Conservation (phyloP, 2,329 filamentous ascomycete species). For the Calonectria fujianensis region DNA sequence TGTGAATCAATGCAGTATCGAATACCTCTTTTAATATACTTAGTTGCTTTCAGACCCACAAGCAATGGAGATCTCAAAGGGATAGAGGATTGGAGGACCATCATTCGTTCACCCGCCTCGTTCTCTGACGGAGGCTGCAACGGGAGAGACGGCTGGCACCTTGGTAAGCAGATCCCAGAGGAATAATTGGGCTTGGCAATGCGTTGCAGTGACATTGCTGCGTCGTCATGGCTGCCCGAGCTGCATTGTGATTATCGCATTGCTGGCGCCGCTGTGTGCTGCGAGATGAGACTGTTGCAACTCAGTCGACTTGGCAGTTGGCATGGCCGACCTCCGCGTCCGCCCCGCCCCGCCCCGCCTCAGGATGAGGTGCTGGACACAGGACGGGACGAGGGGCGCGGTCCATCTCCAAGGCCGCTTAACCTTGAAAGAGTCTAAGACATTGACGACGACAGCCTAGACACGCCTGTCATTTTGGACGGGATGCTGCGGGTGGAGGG, state of each 20-base stretch:
- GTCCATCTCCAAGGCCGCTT: conserved; percentile 32
- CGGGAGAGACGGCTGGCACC: conserved; percentile 13
- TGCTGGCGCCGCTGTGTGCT: conserved; percentile 3
- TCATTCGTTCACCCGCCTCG: conserved; percentile 29
- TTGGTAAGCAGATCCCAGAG: conserved; percentile 37
- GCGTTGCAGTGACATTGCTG: conserved; percentile 11
- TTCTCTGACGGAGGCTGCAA: conserved; percentile 7
- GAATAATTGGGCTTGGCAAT: conserved; percentile 17
- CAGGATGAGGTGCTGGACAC: conserved; percentile 39
- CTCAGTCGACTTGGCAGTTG: conserved; percentile 14
- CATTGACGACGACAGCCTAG: conserved; percentile 1
- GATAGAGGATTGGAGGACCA: conserved; percentile 28
- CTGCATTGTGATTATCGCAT: conserved; percentile 23
- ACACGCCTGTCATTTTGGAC: conserved; percentile 19
- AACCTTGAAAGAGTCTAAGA: conserved; percentile 37
- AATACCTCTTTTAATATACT: too few relatives aligned
- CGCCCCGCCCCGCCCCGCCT: conserved; percentile 46
- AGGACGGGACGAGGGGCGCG: conserved; percentile 30
- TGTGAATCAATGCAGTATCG: too few relatives aligned
- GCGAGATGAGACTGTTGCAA: conserved; percentile 20
- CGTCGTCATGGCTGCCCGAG: conserved; percentile 5
- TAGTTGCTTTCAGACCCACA: too few relatives aligned
- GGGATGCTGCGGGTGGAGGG: conserved; percentile 5
- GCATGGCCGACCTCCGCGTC: conserved; percentile 32
- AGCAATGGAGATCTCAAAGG: too few relatives aligned